A percentile compares a stretch with the other conserved stretches of the same genome.
Evolutionary conservation across 768 basidiomycete species (phyloP).

Genomic region (Lyophyllum semitale): DNA sequence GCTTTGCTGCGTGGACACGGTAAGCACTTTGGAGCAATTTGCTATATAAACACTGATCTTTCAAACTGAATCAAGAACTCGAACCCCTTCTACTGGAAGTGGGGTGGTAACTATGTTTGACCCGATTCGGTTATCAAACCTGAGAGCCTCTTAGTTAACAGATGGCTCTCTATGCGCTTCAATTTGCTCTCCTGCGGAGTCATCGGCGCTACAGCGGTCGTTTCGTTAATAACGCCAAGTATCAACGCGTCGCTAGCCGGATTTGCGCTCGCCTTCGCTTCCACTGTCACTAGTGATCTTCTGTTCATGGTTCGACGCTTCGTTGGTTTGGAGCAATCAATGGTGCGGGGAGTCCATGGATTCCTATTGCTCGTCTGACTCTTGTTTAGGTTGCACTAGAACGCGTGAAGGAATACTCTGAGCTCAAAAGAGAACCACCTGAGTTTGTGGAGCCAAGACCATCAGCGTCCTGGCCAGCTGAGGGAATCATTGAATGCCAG

Average conservation of each 20-base stretch:
- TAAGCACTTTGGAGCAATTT: conserved; percentile 32
- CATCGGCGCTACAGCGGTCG: no score
- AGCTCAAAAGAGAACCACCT: conserved; percentile 71
- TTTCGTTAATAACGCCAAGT: conserved; percentile 65
- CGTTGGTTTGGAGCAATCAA: conserved; percentile 89
- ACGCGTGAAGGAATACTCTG: conserved; percentile 90
- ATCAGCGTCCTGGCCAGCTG: conserved; percentile 73
- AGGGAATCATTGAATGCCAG: no score
- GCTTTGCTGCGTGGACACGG: conserved; percentile 81
- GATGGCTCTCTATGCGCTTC: conserved; percentile 90
- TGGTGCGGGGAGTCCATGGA: conserved; percentile 55
- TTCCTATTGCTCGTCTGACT: neutral
- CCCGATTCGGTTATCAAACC: neutral
- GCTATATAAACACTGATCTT: neutral
- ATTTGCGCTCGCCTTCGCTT: conserved; percentile 84
- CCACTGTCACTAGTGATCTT: conserved; percentile 71
- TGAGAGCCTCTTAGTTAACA: conserved; percentile 59
- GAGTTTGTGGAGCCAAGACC: conserved; percentile 90
- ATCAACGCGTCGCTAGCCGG: conserved; percentile 84
- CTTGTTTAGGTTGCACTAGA: conserved; percentile 71
- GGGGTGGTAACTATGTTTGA: conserved; percentile 60
- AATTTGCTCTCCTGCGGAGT: conserved; percentile 81
- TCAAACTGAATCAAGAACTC: conserved; percentile 36
- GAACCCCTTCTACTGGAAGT: conserved; percentile 89
- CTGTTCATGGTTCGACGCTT: no score